Base-by-base conservation (phyloP, 192 early-diverging fungal genomes). In the Lobosporangium transversale region DNA sequence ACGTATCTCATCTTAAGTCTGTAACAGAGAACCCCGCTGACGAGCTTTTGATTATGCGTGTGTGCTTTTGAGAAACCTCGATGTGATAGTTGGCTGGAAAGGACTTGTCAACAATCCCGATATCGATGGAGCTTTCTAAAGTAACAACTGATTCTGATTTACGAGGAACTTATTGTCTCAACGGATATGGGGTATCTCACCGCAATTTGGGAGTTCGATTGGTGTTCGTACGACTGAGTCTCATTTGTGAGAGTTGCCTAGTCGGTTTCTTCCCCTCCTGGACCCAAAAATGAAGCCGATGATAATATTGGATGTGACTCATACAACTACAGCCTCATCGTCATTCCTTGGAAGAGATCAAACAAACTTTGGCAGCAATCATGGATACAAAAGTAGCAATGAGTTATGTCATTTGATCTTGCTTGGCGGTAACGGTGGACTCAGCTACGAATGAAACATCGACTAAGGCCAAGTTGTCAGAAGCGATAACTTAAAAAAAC, bases 151-250 rank as follows among this genome's bases (percentile, higher is more conserved):
- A 30, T 85, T 98, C 53, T 89, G 91, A 17, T 85, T 93, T 32
- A 95, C 94, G 5, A 86, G 97, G 52, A 84, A 91, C 20, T 80
- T 97, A 21, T 82, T 97, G 24, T 83, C 86, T 64, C 85, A 67
- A 98, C 91, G 11, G 84, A 91, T 49, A 67, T 87, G 70, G 95
- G 95, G 24, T 7, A 94, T 98, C 37, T 94, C 94, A 26, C 97
- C 97, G 30, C 97, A 98, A 85, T 98, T 93, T 15, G 97, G 97
- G 97, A 95, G 95, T 32, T 95, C 97, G 12, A 97, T 98, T 67
- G 97, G 97, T 31, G 97, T 95, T 23, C 86, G 97, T 44, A 98
- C 97, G 2, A 98, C 97, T 17, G 95, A 97, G 75, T 95, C 92
- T 57, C 97, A 98, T 73, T 82, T 97, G 30, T 88, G 97, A 51